These are phyloP conservation scores for Diutina neorugosa DNA, from an alignment of 1,139 yeast genomes.

Conservation along the genomic window DNA sequence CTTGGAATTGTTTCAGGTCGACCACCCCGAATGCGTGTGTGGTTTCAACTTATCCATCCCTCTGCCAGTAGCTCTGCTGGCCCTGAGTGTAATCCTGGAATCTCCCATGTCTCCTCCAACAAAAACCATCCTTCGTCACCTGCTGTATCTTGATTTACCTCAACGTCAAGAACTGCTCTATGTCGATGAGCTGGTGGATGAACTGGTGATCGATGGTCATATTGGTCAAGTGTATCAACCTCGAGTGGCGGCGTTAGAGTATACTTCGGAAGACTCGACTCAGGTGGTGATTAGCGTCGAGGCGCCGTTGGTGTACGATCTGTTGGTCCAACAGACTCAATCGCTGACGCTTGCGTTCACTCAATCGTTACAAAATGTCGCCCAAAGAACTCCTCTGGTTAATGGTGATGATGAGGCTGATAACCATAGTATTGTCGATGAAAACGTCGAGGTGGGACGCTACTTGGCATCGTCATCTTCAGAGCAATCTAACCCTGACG, in stretches of 20 bases:
- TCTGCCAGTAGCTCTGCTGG: not conserved
- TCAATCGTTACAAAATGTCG: not conserved
- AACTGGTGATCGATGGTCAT: not conserved
- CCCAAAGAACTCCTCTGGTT: not conserved
- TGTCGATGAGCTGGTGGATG: not conserved
- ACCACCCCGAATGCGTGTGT: slow-evolving; percentile 1
- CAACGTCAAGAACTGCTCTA: not conserved
- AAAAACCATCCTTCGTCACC: not conserved
- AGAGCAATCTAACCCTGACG: not conserved
- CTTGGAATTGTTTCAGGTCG: not conserved
- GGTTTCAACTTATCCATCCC: not conserved
- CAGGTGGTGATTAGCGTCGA: not conserved
- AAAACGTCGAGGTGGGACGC: too few species aligned
- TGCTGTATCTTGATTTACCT: not conserved
- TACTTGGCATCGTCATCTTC: not conserved
- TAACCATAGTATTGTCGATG: not conserved
- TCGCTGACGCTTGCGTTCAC: not conserved
- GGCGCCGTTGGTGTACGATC: slow-evolving; percentile 3
- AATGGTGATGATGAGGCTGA: not conserved
- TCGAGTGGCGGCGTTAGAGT: not conserved
- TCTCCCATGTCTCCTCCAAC: not conserved
- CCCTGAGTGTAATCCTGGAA: not conserved
- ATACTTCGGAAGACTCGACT: not conserved
- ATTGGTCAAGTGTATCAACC: not conserved
- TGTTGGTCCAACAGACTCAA: not conserved